Percentiles rank a stretch among this genome's conserved stretches.
Evolutionary conservation across 1,284 basidiomycete genomes (phyloP).

Genomic region (Cryptococcus sp.): DNA sequence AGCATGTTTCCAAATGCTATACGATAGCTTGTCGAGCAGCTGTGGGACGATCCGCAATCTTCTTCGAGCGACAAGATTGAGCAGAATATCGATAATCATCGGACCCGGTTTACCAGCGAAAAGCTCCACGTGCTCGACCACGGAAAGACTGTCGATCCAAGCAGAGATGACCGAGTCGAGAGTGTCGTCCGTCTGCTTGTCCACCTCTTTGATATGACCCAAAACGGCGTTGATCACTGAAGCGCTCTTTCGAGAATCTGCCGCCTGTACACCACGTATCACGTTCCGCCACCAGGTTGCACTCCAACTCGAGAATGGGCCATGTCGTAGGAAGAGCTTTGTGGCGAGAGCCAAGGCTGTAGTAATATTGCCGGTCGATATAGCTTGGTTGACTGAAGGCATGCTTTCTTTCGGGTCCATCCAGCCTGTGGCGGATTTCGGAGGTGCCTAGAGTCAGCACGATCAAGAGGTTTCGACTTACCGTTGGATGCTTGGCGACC

Average conservation of each 20-base stretch:
- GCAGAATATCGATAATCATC: slow-evolving; percentile 19
- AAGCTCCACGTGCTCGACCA: slow-evolving; percentile 14
- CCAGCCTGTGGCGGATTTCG: slow-evolving; percentile 2
- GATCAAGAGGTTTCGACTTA: slow-evolving; percentile 7
- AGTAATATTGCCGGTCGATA: slow-evolving; percentile 17
- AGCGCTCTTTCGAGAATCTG: slow-evolving; percentile 8
- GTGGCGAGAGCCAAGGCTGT: slow-evolving; percentile 16
- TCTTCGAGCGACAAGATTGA: slow-evolving; percentile 28
- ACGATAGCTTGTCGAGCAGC: slow-evolving; percentile 28
- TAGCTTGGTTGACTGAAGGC: slow-evolving; percentile 18
- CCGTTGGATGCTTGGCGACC: slow-evolving; percentile 12
- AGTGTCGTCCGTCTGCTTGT: slow-evolving; percentile 12
- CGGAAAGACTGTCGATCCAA: slow-evolving; percentile 17
- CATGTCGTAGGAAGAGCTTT: slow-evolving; percentile 30
- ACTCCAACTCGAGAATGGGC: slow-evolving; percentile 28
- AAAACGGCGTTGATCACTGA: slow-evolving; percentile 13
- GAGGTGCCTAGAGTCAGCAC: background rate
- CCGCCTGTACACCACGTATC: slow-evolving; percentile 19
- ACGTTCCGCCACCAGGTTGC: slow-evolving; percentile 30
- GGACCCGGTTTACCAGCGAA: slow-evolving; percentile 16
- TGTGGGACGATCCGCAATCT: slow-evolving; percentile 20
- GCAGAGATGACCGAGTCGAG: slow-evolving; percentile 17
- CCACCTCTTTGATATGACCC: slow-evolving; percentile 25
- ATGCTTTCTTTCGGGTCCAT: slow-evolving; percentile 28
- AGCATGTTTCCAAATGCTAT: slow-evolving; percentile 32